Evolutionary conservation across 2,329 filamentous ascomycete species (phyloP).

Genomic region (Fusarium decemcellulare): DNA sequence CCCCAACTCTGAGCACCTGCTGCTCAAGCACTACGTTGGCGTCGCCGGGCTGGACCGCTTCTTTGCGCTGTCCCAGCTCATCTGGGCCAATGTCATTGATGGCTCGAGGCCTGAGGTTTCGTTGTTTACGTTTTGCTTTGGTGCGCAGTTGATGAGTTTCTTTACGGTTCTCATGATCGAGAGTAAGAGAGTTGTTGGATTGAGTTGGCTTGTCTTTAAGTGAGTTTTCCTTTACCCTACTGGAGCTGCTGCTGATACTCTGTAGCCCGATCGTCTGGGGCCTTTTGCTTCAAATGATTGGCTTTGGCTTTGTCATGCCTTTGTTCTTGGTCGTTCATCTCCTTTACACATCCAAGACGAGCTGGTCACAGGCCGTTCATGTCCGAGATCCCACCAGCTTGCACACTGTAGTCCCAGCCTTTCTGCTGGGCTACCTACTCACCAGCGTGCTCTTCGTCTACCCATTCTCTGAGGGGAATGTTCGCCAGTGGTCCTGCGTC

Average conservation of each 20-base stretch:
- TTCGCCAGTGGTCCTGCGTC: conserved; percentile 41
- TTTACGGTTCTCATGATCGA: conserved; percentile 42
- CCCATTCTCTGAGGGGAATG: conserved; percentile 34
- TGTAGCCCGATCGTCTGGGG: conserved; percentile 43
- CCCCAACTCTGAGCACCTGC: conserved; percentile 33
- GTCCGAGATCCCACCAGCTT: conserved; percentile 38
- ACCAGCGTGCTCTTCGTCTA: conserved; percentile 34
- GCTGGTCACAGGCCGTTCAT: conserved; percentile 23
- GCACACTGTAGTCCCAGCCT: conserved; percentile 35
- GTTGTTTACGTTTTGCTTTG: conserved; percentile 42
- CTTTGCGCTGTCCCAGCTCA: conserved; percentile 34
- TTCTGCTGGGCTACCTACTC: conserved; percentile 42
- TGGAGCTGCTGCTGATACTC: not conserved
- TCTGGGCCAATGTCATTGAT: conserved; percentile 43
- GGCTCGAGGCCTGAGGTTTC: conserved; percentile 41
- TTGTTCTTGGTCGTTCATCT: conserved; percentile 41
- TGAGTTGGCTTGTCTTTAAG: conserved; percentile 38
- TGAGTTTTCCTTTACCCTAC: conserved; percentile 8
- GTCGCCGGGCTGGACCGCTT: conserved; percentile 34
- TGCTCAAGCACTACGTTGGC: conserved; percentile 40
- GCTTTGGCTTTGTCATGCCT: conserved; percentile 42
- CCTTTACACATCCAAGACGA: conserved; percentile 27
- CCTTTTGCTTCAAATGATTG: conserved; percentile 37
- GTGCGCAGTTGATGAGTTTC: conserved; percentile 34
- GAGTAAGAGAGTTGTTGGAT: conserved; percentile 25